These are phyloP conservation scores for Eutrema yunnanense DNA, from an alignment of 345 rosid species.

Conservation along the genomic window DNA sequence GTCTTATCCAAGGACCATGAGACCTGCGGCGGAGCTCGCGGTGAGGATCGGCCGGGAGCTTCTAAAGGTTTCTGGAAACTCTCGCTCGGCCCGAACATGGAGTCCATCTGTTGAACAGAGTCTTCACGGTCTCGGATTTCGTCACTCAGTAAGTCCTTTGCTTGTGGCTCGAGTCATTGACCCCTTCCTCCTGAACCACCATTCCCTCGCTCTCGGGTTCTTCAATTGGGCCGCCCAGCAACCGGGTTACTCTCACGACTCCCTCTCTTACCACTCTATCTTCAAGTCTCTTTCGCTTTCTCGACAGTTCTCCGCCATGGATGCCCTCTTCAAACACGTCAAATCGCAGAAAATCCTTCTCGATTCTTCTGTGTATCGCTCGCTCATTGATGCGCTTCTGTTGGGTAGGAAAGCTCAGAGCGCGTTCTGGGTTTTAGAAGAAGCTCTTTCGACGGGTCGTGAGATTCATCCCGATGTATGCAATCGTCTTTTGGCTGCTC, in stretches of 20 bases:
- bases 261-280: constrained; percentile 61
- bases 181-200: constrained; percentile 58
- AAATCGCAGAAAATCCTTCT: constrained; percentile 44
- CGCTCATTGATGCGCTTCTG: constrained; percentile 42
- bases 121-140: constrained; percentile 53
- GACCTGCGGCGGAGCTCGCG: constrained; percentile 45
- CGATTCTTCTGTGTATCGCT: constrained; percentile 45
- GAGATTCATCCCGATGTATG: constrained; percentile 49
- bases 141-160: constrained; percentile 45
- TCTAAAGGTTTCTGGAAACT: constrained; percentile 39
- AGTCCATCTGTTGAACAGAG: constrained; percentile 53
- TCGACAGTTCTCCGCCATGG: constrained; percentile 56
- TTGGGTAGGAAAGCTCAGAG: constrained; percentile 40
- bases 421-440: constrained; percentile 58
- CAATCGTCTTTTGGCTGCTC: constrained; percentile 62
- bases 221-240: constrained; percentile 93
- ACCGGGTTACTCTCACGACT: constrained; percentile 64
- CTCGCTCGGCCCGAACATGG: constrained; percentile 51
- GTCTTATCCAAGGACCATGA: constrained; percentile 27
- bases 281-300: constrained; percentile 64
- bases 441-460: constrained; percentile 24
- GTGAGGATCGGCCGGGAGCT: constrained; percentile 59
- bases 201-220: constrained; percentile 80
- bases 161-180: constrained; percentile 78
- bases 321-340: constrained; percentile 51